These are phyloP conservation scores for Globisporangium perplexum DNA, from an alignment of 352 stramenopile species.

Conservation along the genomic window DNA sequence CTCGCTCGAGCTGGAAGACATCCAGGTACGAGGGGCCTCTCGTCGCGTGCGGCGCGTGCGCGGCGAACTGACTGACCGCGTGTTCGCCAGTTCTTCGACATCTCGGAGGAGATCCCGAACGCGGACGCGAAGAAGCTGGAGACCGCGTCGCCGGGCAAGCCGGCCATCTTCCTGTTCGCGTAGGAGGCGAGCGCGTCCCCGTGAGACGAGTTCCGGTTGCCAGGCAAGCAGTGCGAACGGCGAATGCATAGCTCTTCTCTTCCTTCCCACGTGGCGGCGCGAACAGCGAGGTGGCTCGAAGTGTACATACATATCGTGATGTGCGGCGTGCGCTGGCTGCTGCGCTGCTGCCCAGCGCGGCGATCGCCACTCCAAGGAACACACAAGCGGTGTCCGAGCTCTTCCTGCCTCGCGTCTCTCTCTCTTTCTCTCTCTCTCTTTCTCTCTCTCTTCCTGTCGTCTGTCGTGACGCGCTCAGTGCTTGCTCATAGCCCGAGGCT, in stretches of 20 bases:
- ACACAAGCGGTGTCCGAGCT: neutral
- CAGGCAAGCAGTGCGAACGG: neutral
- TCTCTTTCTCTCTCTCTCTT: too few relatives aligned
- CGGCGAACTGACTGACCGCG: neutral
- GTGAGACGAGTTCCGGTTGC: neutral
- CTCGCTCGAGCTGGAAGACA: constrained; percentile 87
- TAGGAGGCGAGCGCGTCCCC: constrained; percentile 18
- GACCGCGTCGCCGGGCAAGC: constrained; percentile 75
- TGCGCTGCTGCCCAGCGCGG: too few relatives aligned
- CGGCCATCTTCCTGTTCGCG: constrained; percentile 65
- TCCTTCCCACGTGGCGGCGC: neutral
- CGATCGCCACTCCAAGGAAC: neutral
- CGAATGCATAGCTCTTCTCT: neutral
- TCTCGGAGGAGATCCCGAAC: constrained; percentile 62
- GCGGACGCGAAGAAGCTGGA: constrained; percentile 84
- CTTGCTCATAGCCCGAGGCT: constrained; percentile 57
- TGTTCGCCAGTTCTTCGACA: constrained; percentile 62
- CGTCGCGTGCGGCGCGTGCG: too few relatives aligned
- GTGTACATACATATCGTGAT: neutral
- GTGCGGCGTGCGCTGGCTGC: neutral
- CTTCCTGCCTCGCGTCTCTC: neutral
- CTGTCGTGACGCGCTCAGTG: neutral
- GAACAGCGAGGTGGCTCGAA: neutral
- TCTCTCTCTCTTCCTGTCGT: neutral
- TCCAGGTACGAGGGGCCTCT: constrained; percentile 59